Conservation (phyloP, 2,329 filamentous ascomycete species). For the Bipolaris gigantea region DNA sequence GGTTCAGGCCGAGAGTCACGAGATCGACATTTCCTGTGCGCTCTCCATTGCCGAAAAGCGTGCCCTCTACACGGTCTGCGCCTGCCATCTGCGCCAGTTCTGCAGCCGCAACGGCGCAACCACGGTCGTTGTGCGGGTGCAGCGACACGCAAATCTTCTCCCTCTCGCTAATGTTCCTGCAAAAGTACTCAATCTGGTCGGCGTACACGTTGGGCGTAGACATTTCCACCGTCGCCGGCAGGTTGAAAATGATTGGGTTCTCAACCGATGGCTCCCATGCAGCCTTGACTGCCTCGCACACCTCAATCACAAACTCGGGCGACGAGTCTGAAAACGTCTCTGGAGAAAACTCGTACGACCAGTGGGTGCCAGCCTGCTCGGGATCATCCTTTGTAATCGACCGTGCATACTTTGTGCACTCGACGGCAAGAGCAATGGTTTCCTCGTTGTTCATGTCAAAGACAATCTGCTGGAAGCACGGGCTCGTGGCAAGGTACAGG, state of each 20-base stretch:
- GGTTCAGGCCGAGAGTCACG: slow-evolving; percentile 87
- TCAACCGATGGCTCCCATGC: slow-evolving; percentile 84
- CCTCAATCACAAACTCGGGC: slow-evolving; percentile 76
- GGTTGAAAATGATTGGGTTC: slow-evolving; percentile 91
- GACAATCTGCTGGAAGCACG: slow-evolving; percentile 89
- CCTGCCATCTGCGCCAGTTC: slow-evolving; percentile 96
- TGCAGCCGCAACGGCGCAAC: slow-evolving; percentile 84
- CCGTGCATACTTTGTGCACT: slow-evolving; percentile 82
- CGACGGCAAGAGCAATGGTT: slow-evolving; percentile 77
- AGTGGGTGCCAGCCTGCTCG: slow-evolving; percentile 60
- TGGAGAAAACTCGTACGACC: slow-evolving; percentile 82
- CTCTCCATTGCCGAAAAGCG: slow-evolving; percentile 92
- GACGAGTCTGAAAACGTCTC: slow-evolving; percentile 90
- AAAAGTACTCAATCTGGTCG: slow-evolving; percentile 96
- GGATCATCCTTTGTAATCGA: slow-evolving; percentile 85
- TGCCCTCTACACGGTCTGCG: slow-evolving; percentile 91
- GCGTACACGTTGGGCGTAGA: slow-evolving; percentile 93
- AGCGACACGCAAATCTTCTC: slow-evolving; percentile 87
- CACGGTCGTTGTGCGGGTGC: slow-evolving; percentile 93
- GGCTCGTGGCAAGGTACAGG: slow-evolving; percentile 93
- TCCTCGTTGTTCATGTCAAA: slow-evolving; percentile 86
- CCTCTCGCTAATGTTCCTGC: slow-evolving; percentile 77
- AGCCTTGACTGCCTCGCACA: slow-evolving; percentile 91
- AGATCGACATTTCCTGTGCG: slow-evolving; percentile 94
- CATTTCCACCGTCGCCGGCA: slow-evolving; percentile 95